These are phyloP conservation scores for Pelargonium citronellum DNA, from an alignment of 441 rosid species.

Conservation along the genomic window DNA sequence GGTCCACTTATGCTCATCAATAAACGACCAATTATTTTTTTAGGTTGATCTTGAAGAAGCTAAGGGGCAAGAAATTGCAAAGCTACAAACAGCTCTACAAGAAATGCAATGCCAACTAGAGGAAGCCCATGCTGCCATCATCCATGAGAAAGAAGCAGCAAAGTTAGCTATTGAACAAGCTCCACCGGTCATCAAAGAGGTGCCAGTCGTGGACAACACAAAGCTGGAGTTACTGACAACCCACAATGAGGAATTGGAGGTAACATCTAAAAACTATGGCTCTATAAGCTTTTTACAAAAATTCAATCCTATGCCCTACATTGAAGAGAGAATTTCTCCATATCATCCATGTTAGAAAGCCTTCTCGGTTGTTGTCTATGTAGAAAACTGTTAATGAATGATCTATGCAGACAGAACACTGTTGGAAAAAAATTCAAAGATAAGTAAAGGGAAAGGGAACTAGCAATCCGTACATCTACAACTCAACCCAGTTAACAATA, in stretches of 20 bases:
- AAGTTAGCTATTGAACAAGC: constrained; percentile 56
- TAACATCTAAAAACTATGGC: constrained; percentile 19
- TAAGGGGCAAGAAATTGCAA: constrained; percentile 50
- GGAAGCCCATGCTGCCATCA: constrained; percentile 39
- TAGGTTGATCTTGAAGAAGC: constrained; percentile 71
- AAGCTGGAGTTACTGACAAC: constrained; percentile 38
- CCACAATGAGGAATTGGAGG: constrained; percentile 48
- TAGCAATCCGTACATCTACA: not conserved
- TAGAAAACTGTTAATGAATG: not conserved
- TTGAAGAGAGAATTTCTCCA: not conserved
- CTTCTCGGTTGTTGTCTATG: not conserved
- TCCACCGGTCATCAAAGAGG: constrained; percentile 61
- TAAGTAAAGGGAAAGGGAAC: not conserved
- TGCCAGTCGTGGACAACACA: constrained; percentile 46
- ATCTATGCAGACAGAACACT: not conserved
- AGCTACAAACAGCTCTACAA: constrained; percentile 40
- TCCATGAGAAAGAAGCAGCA: constrained; percentile 54
- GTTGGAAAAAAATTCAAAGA: not conserved
- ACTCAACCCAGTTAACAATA: not conserved
- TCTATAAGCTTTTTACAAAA: not conserved
- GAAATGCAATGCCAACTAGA: constrained; percentile 48
- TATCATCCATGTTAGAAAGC: not conserved
- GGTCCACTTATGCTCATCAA: not conserved
- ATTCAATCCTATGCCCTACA: not conserved
- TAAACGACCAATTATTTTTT: constrained; percentile 15